Percentiles rank a stretch among this genome's conserved stretches.
Evolutionary conservation across 2,329 filamentous ascomycete species (phyloP).

Genomic region (Rhynchosporium graminicola): DNA sequence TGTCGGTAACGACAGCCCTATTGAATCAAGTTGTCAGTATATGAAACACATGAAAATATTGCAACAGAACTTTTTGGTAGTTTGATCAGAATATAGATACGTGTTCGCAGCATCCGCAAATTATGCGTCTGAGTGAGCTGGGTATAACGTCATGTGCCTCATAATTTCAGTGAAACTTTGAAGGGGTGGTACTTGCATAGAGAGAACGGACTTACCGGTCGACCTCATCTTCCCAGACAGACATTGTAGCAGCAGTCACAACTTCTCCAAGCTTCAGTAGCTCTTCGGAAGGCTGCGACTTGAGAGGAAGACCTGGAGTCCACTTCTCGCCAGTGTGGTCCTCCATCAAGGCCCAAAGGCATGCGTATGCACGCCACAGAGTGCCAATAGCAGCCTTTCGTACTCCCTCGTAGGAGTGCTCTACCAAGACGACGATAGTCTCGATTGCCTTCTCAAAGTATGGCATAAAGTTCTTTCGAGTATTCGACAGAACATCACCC

Average conservation of each 20-base stretch:
- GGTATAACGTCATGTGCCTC: constrained; percentile 88
- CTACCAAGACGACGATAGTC: constrained; percentile 75
- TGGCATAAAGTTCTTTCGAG: constrained; percentile 75
- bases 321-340: constrained; percentile 78
- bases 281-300: constrained; percentile 75
- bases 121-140: constrained; percentile 98
- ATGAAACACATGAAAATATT: constrained; percentile 24
- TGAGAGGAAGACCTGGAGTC: constrained; percentile 82
- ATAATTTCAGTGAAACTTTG: constrained; percentile 59
- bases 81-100: constrained; percentile 54
- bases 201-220: constrained; percentile 74
- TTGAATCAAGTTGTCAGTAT: constrained; percentile 46
- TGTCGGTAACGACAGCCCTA: constrained; percentile 87
- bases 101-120: constrained; percentile 88
- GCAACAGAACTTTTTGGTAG: constrained; percentile 31
- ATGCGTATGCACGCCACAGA: constrained; percentile 89
- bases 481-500: constrained; percentile 87
- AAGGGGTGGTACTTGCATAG: constrained; percentile 34
- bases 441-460: constrained; percentile 90
- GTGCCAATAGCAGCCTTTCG: constrained; percentile 90
- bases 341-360: constrained; percentile 85
- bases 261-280: constrained; percentile 84
- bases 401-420: constrained; percentile 91
- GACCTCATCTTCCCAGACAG: constrained; percentile 84
- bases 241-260: constrained; percentile 80